phyloP scores from a whole-genome alignment of 305 asterid genomes.

The Fraxinus paxiana region DNA sequence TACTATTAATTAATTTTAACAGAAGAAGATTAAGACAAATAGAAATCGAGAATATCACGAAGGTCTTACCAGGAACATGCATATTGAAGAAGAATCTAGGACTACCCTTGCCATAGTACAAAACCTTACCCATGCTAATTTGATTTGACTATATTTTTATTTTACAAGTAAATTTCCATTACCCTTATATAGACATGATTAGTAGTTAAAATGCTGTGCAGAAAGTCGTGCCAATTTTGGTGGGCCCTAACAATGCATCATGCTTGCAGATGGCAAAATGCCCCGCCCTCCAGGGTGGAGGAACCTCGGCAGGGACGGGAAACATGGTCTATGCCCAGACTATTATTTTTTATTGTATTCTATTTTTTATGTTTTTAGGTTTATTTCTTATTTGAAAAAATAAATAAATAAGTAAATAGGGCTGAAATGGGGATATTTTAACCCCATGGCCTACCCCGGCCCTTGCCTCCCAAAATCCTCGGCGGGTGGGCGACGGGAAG shows the following conservation, averaged over 20 bases:
- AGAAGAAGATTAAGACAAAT: neutral
- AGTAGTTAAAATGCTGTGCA: neutral
- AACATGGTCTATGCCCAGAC: neutral
- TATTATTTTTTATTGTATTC: too few species aligned
- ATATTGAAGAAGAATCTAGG: neutral
- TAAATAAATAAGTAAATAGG: neutral
- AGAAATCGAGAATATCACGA: neutral
- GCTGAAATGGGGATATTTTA: neutral
- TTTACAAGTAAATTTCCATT: neutral
- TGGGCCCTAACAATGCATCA: neutral
- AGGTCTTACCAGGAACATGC: neutral
- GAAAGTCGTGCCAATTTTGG: neutral
- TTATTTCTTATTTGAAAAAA: neutral
- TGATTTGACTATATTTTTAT: neutral
- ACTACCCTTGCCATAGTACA: neutral
- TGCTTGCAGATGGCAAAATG: neutral
- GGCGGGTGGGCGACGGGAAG: neutral
- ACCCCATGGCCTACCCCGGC: neutral
- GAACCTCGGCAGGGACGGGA: neutral
- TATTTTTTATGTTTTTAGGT: too few species aligned
- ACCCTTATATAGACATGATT: neutral
- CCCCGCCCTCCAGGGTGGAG: neutral
- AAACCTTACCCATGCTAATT: neutral
- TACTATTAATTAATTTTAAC: neutral
- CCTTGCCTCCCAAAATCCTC: neutral